A percentile compares a stretch with the other conserved stretches of the same genome.
phyloP scores from a whole-genome alignment of 257 asterid species.

The Fraxinus excelsior region DNA sequence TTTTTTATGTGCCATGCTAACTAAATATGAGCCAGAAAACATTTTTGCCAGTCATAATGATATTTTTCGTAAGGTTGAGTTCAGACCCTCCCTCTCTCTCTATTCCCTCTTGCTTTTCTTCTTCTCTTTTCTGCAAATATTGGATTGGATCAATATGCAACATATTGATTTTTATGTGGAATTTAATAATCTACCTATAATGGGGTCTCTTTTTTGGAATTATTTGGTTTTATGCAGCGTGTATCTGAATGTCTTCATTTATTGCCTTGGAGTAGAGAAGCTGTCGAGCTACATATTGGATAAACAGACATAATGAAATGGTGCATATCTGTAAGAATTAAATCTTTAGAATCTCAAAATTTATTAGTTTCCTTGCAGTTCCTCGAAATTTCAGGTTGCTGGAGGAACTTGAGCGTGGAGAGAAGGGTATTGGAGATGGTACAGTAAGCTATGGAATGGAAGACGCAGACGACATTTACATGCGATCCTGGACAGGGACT shows the following conservation, averaged over 20 bases:
- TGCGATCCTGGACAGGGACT: constrained; percentile 91
- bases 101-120: neutral
- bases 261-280: neutral
- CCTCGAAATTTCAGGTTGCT: constrained; percentile 86
- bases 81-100: neutral
- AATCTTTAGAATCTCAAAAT: constrained; percentile 25
- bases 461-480: constrained; percentile 82
- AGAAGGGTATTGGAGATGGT: constrained; percentile 90
- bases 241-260: neutral
- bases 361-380: constrained; percentile 44
- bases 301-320: neutral
- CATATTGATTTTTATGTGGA: neutral
- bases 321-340: neutral
- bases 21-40: neutral
- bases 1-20: neutral
- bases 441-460: constrained; percentile 97
- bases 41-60: neutral
- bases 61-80: neutral
- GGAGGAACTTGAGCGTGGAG: constrained; percentile 96
- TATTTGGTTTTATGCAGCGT: neutral
- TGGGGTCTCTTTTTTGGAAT: neutral
- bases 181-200: neutral
- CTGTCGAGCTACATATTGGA: neutral
- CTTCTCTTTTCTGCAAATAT: neutral
- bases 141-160: neutral